Evolutionary conservation across 106 monocot genomes (phyloP).

Genomic region (Hemerocallis citrina): DNA sequence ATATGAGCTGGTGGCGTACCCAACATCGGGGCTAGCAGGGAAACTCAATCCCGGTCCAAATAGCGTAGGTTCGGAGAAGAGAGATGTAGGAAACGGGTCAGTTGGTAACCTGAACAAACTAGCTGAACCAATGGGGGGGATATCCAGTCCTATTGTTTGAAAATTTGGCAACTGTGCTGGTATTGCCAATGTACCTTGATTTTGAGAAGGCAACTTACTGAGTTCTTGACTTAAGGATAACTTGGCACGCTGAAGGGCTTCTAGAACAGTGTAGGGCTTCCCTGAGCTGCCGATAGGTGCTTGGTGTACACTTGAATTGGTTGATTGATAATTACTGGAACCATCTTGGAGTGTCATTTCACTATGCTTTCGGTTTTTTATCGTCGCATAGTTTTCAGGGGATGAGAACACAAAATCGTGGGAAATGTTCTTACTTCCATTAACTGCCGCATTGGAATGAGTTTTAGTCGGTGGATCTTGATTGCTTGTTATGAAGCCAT

Average conservation of each 20-base stretch:
- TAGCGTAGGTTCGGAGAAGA: background rate
- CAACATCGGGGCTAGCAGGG: slow-evolving; percentile 5
- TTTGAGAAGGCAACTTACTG: background rate
- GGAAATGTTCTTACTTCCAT: background rate
- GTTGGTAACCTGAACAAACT: slow-evolving; percentile 58
- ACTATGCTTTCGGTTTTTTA: background rate
- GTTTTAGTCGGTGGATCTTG: background rate
- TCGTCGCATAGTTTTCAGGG: background rate
- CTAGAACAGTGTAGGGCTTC: slow-evolving; percentile 37
- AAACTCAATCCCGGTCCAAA: slow-evolving; percentile 20
- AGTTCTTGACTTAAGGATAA: slow-evolving; percentile 40
- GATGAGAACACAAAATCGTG: slow-evolving; percentile 11
- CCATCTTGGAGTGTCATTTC: background rate
- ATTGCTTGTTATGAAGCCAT: slow-evolving; percentile 9
- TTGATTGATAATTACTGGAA: slow-evolving; percentile 1
- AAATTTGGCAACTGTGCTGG: slow-evolving; percentile 9
- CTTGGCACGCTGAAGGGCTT: slow-evolving; percentile 59
- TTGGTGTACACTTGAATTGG: slow-evolving; percentile 10
- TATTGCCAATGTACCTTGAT: slow-evolving; percentile 13
- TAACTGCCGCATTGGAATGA: background rate
- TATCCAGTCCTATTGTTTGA: slow-evolving; percentile 8
- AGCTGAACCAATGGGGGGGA: slow-evolving; percentile 28
- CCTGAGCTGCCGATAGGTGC: slow-evolving; percentile 17
- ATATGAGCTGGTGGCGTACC: background rate
- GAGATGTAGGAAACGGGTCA: slow-evolving; percentile 21